These are phyloP conservation scores for Trichoderma cornu-damae DNA, from an alignment of 2,329 filamentous ascomycete genomes.

Conservation along the genomic window DNA sequence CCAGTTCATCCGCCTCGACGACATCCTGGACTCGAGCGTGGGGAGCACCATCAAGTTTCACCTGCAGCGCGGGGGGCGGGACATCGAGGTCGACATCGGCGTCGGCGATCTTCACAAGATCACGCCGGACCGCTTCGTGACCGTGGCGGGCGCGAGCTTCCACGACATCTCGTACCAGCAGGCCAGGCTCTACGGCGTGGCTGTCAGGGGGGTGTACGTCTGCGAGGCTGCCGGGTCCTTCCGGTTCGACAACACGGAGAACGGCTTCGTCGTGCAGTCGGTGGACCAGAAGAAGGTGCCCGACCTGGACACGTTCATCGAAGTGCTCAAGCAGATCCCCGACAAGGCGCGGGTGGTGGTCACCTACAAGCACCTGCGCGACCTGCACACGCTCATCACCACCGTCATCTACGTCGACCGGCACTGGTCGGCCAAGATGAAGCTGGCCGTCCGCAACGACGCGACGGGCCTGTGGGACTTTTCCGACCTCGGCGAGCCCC, in stretches of 20 bases:
- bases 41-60: slow-evolving; percentile 71
- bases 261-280: slow-evolving; percentile 89
- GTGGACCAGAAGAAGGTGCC: slow-evolving; percentile 89
- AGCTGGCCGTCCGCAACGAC: slow-evolving; percentile 86
- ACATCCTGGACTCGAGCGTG: slow-evolving; percentile 84
- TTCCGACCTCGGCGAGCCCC: slow-evolving; percentile 70
- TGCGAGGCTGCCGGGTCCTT: slow-evolving; percentile 95
- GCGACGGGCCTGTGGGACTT: slow-evolving; percentile 92
- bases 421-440: slow-evolving; percentile 95
- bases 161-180: slow-evolving; percentile 97
- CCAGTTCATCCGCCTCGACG: slow-evolving; percentile 86
- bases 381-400: slow-evolving; percentile 90
- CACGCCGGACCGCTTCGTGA: slow-evolving; percentile 92
- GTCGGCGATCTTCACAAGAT: slow-evolving; percentile 91
- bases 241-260: slow-evolving; percentile 83
- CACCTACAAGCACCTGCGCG: slow-evolving; percentile 90
- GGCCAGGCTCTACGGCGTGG: slow-evolving; percentile 89
- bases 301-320: slow-evolving; percentile 80
- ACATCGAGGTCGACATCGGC: slow-evolving; percentile 75
- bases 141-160: slow-evolving; percentile 89
- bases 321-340: slow-evolving; percentile 84
- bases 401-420: slow-evolving; percentile 88
- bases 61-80: slow-evolving; percentile 82
- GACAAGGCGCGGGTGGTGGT: slow-evolving; percentile 81
- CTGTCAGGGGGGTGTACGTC: slow-evolving; percentile 86